Evolutionary conservation across 306 rosid species (phyloP).

Genomic region (Ceratonia siliqua): DNA sequence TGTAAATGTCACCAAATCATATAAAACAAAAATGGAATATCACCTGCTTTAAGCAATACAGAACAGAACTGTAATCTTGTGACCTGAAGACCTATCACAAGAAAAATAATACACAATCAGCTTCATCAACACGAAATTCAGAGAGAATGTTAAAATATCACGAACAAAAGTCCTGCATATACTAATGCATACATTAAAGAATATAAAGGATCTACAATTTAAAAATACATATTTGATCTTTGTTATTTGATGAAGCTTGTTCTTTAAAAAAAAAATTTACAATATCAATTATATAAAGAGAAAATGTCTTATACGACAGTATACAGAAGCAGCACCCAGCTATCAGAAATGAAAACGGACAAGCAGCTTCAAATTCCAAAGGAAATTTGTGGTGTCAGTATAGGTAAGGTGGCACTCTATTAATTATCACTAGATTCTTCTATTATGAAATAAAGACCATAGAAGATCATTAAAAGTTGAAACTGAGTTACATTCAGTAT

Average conservation of each 20-base stretch:
- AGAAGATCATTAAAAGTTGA: not conserved
- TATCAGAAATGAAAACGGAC: not conserved
- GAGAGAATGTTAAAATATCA: not conserved
- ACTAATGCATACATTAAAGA: not conserved
- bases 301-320: not conserved
- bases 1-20: not conserved
- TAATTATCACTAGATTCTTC: not conserved
- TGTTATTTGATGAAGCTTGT: not conserved
- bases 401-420: not conserved
- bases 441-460: too few species aligned
- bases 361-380: not conserved
- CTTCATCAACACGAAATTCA: constrained; percentile 1
- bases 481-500: too few species aligned
- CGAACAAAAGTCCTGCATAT: not conserved
- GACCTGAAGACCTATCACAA: constrained; percentile 82
- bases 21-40: not conserved
- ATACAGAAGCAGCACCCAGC: not conserved
- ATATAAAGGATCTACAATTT: not conserved
- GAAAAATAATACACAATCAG: constrained; percentile 12
- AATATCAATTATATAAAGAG: too few species aligned
- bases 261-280: too few species aligned
- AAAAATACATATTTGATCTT: not conserved
- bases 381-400: not conserved
- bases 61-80: constrained; percentile 85
- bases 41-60: constrained; percentile 81